These are phyloP conservation scores for Striga hermonthica DNA, from an alignment of 305 asterid genomes.

Conservation along the genomic window DNA sequence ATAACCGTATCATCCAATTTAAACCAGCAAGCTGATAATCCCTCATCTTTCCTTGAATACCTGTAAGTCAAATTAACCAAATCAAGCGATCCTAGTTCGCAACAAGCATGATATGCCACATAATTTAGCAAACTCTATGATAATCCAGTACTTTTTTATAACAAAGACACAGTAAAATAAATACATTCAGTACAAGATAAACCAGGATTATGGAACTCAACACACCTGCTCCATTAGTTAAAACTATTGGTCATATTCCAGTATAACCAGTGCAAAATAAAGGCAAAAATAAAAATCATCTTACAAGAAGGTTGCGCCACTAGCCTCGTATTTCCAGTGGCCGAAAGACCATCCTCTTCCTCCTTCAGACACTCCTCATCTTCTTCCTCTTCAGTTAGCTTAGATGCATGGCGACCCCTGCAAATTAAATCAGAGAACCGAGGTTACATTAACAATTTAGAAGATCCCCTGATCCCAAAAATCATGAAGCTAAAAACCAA, in stretches of 20 bases:
- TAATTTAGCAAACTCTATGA: not conserved
- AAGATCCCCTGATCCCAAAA: not conserved
- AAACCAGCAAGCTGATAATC: constrained; percentile 99
- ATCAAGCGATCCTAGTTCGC: constrained; percentile 16
- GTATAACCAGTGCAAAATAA: constrained; percentile 10
- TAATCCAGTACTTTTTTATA: not conserved
- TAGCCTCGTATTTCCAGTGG: constrained; percentile 78
- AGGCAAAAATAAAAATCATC: constrained; percentile 29
- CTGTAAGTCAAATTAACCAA: constrained; percentile 37
- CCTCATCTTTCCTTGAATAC: constrained; percentile 99
- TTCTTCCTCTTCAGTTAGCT: constrained; percentile 97
- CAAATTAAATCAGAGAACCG: constrained; percentile 31
- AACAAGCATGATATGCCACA: constrained; percentile 17
- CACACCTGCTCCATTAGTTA: constrained; percentile 3
- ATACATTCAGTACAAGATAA: not conserved
- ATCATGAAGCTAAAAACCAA: not conserved
- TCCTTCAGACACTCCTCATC: constrained; percentile 95
- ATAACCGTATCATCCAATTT: constrained; percentile 93
- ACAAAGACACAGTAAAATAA: not conserved
- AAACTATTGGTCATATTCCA: constrained; percentile 15
- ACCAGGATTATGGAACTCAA: not conserved
- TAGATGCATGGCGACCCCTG: constrained; percentile 99
- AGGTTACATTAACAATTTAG: not conserved
- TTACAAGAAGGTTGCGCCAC: constrained; percentile 95
- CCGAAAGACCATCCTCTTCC: constrained; percentile 77